phyloP scores from a whole-genome alignment of 805 yeast species.

The Barnettozyma californica region DNA sequence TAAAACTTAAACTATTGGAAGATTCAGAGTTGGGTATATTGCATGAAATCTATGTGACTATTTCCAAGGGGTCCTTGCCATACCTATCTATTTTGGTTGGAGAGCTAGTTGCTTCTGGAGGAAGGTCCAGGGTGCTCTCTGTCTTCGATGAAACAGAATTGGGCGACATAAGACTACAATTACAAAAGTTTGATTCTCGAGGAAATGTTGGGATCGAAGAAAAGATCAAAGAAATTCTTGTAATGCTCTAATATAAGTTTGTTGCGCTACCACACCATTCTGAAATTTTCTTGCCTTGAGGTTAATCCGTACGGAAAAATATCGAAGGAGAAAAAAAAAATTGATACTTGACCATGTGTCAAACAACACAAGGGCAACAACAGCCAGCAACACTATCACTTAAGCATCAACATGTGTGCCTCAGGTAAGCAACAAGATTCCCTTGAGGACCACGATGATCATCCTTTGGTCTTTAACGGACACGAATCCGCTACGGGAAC shows the following conservation, averaged over 20 bases:
- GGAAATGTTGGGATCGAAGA: constrained; percentile 8
- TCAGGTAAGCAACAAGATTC: not conserved
- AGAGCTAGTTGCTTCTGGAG: constrained; percentile 2
- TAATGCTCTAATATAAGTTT: not conserved
- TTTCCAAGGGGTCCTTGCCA: constrained; percentile 5
- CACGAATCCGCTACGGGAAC: not conserved
- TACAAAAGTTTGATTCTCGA: constrained; percentile 16
- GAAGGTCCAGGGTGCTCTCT: not conserved
- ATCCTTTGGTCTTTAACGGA: constrained; percentile 2
- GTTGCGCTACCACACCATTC: too few relatives aligned
- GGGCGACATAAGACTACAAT: constrained; percentile 9
- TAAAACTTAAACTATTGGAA: not conserved
- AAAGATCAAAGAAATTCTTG: constrained; percentile 15
- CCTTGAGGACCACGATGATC: not conserved
- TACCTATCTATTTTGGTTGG: constrained; percentile 20
- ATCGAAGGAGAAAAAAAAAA: not conserved
- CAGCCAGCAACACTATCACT: not conserved
- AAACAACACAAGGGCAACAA: not conserved
- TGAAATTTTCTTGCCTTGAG: too few relatives aligned
- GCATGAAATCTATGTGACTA: constrained; percentile 9
- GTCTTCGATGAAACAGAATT: constrained; percentile 17
- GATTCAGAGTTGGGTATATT: constrained; percentile 1
- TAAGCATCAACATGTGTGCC: constrained; percentile 2
- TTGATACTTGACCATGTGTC: not conserved
- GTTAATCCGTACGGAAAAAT: not conserved